Percentiles rank a stretch among this genome's conserved stretches.
phyloP scores from a whole-genome alignment of 2,329 filamentous ascomycete genomes.

The Botrytis byssoidea region DNA sequence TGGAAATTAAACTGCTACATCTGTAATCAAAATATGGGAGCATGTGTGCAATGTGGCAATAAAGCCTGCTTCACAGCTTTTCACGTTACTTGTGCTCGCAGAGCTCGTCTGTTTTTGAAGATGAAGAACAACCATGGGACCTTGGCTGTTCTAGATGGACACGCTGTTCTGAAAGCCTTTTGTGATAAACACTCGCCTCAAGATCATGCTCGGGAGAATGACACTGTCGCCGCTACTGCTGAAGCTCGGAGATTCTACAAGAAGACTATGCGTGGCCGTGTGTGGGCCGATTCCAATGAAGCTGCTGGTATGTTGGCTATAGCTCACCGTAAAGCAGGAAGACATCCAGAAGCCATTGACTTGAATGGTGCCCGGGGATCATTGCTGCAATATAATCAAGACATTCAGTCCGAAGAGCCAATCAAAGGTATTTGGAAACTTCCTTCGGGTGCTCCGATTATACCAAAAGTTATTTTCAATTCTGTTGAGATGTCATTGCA shows the following conservation, averaged over 20 bases:
- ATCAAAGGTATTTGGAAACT: conserved; percentile 82
- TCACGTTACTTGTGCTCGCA: conserved; percentile 91
- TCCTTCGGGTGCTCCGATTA: conserved; percentile 90
- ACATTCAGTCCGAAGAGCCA: conserved; percentile 44
- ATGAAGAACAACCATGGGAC: conserved; percentile 92
- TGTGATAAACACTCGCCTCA: conserved; percentile 92
- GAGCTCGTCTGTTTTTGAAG: conserved; percentile 83
- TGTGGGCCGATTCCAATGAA: conserved; percentile 89
- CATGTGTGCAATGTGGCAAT: conserved; percentile 97
- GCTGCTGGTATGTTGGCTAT: conserved; percentile 80
- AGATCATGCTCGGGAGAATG: conserved; percentile 85
- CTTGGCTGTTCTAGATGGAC: conserved; percentile 73
- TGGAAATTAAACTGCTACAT: conserved; percentile 97
- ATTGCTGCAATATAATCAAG: conserved; percentile 57
- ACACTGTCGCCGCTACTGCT: conserved; percentile 74
- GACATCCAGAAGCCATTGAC: conserved; percentile 75
- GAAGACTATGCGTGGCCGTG: conserved; percentile 79
- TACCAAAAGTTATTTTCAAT: conserved; percentile 84
- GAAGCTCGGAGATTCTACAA: conserved; percentile 89
- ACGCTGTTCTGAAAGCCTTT: conserved; percentile 84
- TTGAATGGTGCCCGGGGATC: conserved; percentile 78
- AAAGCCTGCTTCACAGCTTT: conserved; percentile 97
- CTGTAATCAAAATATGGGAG: conserved; percentile 95
- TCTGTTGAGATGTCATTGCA: conserved; percentile 80
- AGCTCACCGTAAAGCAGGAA: conserved; percentile 60